Conservation (phyloP, 768 basidiomycete species). For the Neoboletus brunneissimus region DNA sequence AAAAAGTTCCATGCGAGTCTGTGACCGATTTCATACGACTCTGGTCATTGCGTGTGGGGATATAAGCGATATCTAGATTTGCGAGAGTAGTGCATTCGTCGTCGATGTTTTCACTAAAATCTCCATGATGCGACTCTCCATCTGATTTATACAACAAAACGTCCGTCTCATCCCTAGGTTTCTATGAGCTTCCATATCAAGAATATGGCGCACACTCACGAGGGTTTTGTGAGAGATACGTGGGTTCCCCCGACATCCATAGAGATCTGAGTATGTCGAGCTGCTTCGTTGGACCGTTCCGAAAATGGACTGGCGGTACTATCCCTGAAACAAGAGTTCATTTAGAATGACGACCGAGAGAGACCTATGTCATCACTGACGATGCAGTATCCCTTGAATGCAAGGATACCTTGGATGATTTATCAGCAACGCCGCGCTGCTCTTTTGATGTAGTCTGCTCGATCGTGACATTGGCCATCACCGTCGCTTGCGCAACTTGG, state of each 20-base stretch:
- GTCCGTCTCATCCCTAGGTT: neutral
- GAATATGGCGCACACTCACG: slow-evolving; percentile 1
- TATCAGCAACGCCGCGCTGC: neutral
- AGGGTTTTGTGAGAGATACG: neutral
- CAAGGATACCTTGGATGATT: neutral
- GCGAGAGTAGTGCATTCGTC: neutral
- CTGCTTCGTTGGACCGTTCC: too few species aligned
- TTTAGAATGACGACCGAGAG: neutral
- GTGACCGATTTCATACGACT: neutral
- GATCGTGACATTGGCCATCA: neutral
- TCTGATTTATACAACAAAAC: neutral
- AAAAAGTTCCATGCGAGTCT: neutral
- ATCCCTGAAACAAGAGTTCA: neutral
- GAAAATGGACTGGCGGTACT: neutral
- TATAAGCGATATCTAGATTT: neutral
- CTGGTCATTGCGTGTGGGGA: neutral
- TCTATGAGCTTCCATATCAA: neutral
- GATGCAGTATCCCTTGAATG: neutral
- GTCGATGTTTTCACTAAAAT: neutral
- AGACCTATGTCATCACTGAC: neutral
- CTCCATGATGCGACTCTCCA: neutral
- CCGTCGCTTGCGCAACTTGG: neutral
- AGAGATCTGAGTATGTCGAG: neutral
- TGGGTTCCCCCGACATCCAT: neutral
- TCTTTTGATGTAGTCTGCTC: neutral